Evolutionary conservation across 2,329 filamentous ascomycete genomes (phyloP).

Genomic region (Trichophyton mentagrophytes): DNA sequence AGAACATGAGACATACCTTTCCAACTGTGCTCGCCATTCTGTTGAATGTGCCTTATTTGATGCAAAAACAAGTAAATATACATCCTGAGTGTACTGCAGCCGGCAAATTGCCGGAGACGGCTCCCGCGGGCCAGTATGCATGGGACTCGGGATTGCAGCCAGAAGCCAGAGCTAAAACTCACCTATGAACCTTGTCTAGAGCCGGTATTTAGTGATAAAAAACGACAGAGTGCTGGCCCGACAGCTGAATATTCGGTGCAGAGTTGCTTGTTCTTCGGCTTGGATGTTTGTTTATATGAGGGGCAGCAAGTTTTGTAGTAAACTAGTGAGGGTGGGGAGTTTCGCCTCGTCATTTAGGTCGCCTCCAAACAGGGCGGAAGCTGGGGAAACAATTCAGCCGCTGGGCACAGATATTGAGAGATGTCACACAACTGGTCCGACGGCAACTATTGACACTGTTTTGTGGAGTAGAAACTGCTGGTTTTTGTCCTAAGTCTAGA

Average conservation of each 20-base stretch:
- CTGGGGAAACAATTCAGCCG: background rate
- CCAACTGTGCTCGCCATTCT: constrained; percentile 46
- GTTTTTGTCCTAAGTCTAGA: background rate
- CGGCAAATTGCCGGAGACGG: background rate
- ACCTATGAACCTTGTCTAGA: background rate
- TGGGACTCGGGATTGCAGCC: no score
- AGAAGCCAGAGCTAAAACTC: background rate
- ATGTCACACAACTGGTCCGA: background rate
- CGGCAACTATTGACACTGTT: background rate
- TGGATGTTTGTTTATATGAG: background rate
- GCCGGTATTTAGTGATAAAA: background rate
- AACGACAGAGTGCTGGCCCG: background rate
- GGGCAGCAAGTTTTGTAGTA: background rate
- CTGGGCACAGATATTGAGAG: background rate
- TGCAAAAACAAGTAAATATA: background rate
- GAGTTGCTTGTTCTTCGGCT: background rate
- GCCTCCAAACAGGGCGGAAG: background rate
- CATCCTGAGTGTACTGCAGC: background rate
- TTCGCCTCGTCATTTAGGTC: background rate
- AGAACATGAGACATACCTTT: constrained; percentile 31
- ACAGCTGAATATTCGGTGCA: background rate
- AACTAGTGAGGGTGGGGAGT: background rate
- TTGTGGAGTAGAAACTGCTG: background rate
- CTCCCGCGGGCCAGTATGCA: background rate
- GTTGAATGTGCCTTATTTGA: background rate